Evolutionary conservation across 108 stramenopile genomes (phyloP).

Genomic region (Chaetoceros tenuissimus): DNA sequence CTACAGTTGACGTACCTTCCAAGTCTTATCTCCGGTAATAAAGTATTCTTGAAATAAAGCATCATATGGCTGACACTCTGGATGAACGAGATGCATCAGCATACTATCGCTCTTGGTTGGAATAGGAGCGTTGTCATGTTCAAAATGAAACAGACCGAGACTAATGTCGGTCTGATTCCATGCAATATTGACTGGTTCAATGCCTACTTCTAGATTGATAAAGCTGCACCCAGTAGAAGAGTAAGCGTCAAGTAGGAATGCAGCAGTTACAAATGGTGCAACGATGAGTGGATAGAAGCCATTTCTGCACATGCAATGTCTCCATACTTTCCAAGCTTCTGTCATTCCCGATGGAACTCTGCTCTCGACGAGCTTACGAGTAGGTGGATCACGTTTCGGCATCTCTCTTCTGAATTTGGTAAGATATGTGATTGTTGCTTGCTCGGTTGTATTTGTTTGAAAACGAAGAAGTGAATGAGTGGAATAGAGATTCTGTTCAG

Average conservation of each 20-base stretch:
- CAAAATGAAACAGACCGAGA: constrained; percentile 26
- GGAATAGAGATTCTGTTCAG: neutral
- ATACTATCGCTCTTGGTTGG: neutral
- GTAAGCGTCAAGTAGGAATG: constrained; percentile 53
- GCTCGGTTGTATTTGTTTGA: too few relatives aligned
- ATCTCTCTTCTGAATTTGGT: too few relatives aligned
- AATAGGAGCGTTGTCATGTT: neutral
- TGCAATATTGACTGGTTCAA: constrained; percentile 46
- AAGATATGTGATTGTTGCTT: too few relatives aligned
- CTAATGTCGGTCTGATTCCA: constrained; percentile 37
- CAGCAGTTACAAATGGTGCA: constrained; percentile 53
- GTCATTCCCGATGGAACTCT: constrained; percentile 14
- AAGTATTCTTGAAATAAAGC: constrained; percentile 37
- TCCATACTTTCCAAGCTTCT: constrained; percentile 46
- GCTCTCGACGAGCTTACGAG: neutral
- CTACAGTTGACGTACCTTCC: constrained; percentile 24
- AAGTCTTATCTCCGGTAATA: constrained; percentile 50
- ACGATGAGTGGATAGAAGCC: constrained; percentile 72
- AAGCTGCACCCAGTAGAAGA: constrained; percentile 60
- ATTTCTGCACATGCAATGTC: constrained; percentile 69
- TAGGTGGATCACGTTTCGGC: too few relatives aligned
- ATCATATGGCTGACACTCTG: constrained; percentile 47
- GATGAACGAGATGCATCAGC: constrained; percentile 11
- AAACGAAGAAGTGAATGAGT: too few relatives aligned
- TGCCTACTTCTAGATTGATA: constrained; percentile 60